Percentiles rank a stretch among this genome's conserved stretches.
phyloP scores from a whole-genome alignment of 202 grass and related monocot genomes.

The Panicum hallii region DNA sequence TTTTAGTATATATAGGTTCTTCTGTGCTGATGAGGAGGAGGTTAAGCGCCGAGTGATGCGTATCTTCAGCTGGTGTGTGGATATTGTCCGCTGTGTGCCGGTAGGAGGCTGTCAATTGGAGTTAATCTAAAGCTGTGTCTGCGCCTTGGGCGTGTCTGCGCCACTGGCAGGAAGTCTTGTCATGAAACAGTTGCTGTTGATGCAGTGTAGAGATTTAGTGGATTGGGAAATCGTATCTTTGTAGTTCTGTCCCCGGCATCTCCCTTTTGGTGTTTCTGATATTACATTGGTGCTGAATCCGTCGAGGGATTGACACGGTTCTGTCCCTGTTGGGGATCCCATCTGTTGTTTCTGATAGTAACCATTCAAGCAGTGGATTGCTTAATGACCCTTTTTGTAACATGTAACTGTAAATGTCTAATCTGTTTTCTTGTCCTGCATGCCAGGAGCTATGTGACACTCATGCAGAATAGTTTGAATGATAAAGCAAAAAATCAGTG shows the following conservation, averaged over 20 bases:
- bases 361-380: too few species aligned
- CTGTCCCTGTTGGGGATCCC: neutral
- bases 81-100: neutral
- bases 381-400: too few species aligned
- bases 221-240: neutral
- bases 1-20: neutral
- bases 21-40: neutral
- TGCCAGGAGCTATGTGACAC: neutral
- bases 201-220: neutral
- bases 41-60: too few species aligned
- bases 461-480: neutral
- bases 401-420: neutral
- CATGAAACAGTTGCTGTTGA: neutral
- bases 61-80: neutral
- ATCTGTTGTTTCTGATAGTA: neutral
- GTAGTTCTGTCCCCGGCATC: neutral
- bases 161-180: neutral
- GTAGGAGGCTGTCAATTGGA: neutral
- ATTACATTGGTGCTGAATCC: neutral
- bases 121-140: neutral
- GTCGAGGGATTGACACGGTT: neutral
- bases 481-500: neutral
- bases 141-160: neutral
- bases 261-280: neutral
- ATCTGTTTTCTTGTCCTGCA: neutral